Evolutionary conservation across 192 early-diverging fungal genomes (phyloP).

Genomic region (Backusella morwellensis): DNA sequence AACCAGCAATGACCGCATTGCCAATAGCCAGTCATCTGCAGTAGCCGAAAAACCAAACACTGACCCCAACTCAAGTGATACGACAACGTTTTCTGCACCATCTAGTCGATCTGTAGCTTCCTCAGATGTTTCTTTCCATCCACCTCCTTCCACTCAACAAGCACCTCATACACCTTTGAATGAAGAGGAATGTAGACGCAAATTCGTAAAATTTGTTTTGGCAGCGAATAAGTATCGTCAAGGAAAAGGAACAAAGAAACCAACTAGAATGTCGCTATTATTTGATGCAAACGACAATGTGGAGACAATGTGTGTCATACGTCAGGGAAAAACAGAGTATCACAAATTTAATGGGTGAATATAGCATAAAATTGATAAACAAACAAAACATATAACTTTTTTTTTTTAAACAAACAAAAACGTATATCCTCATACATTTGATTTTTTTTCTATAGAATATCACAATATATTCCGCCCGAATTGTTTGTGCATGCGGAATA

Average conservation of each 20-base stretch:
- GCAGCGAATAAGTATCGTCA: conserved; percentile 19
- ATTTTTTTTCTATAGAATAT: neutral
- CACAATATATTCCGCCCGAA: conserved; percentile 30
- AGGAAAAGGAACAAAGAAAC: conserved; percentile 10
- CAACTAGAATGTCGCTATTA: conserved; percentile 21
- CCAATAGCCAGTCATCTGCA: neutral
- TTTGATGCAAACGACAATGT: conserved; percentile 30
- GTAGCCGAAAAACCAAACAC: neutral
- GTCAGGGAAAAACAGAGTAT: conserved; percentile 7
- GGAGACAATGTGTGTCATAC: conserved; percentile 1
- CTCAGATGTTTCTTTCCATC: neutral
- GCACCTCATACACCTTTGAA: neutral
- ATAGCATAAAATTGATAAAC: neutral
- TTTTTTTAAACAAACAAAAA: too few relatives aligned
- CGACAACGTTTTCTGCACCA: neutral
- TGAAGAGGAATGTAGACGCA: conserved; percentile 23
- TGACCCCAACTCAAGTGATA: neutral
- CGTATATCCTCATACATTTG: neutral
- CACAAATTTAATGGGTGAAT: conserved; percentile 28
- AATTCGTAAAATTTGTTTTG: conserved; percentile 33
- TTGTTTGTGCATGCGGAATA: neutral
- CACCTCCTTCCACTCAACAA: neutral
- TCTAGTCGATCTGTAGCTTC: neutral
- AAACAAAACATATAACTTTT: neutral
- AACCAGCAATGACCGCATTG: neutral